Evolutionary conservation across 345 rosid species (phyloP).

Genomic region (Aquilaria malaccensis): DNA sequence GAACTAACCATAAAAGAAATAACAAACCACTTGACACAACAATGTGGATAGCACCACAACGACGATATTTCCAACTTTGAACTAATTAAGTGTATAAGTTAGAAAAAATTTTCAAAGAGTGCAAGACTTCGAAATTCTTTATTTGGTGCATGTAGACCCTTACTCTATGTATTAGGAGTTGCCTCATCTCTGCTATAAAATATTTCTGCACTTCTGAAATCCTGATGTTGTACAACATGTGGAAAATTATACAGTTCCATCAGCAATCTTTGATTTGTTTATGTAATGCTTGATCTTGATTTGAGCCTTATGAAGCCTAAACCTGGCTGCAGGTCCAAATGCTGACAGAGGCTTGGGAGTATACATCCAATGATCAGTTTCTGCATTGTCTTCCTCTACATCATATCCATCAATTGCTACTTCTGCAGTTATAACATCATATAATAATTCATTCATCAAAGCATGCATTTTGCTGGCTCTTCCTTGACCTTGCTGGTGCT

Average conservation of each 20-base stretch:
- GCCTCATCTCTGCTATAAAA: neutral
- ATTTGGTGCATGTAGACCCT: no score
- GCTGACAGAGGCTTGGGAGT: conserved; percentile 87
- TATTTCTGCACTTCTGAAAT: neutral
- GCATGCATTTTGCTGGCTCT: conserved; percentile 11
- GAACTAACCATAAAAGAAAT: no score
- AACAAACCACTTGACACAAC: no score
- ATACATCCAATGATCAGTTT: conserved; percentile 73
- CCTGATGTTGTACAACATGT: neutral
- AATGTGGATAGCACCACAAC: no score
- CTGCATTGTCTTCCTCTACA: conserved; percentile 94
- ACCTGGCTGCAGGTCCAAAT: conserved; percentile 51
- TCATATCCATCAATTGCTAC: conserved; percentile 50
- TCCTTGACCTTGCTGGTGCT: conserved; percentile 7
- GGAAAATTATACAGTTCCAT: conserved; percentile 2
- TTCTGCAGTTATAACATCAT: conserved; percentile 2
- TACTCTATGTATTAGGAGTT: no score
- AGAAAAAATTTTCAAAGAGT: no score
- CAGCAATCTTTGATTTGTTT: neutral
- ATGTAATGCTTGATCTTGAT: conserved; percentile 6
- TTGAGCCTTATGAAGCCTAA: conserved; percentile 10
- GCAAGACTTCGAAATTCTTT: no score
- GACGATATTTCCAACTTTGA: no score
- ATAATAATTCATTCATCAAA: neutral
- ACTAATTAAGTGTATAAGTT: no score